Base-by-base conservation (phyloP, 306 rosid genomes). In the Clitoria ternatea region DNA sequence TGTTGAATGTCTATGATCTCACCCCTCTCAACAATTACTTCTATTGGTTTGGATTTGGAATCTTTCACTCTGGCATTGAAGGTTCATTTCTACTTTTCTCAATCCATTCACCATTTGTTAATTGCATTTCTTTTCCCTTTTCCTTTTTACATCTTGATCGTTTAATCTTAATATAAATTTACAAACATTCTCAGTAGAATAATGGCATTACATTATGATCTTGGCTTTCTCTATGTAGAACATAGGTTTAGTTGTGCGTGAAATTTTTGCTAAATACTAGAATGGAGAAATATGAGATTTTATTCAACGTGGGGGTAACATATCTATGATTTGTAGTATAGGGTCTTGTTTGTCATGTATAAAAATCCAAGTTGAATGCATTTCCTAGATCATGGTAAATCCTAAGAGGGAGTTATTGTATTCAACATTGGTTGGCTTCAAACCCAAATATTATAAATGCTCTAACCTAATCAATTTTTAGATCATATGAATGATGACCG, bases 61-160 rank as follows among this genome's bases (percentile, higher is more conserved):
- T 88, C 62, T 92, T 85, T 36, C 98, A 92, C 80, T 90, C 98
- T 3, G 98, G 96, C 47, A 86, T 92, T 82, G 90, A 92, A 92
- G 98, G 98, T 90, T 70, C 2, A 57, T 15, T 42, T 63, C 33
- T 3, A 18, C 4, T 6, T n/a, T 20, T 10, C 11, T 9, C 43
- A 11, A 0, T 17, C 4, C 5, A 12, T 43, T 43, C 4, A 4
- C 14, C 40, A 2, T 24, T 77, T 2, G 1, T n/a, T 37, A 22
- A 47, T 56, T 47, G 7, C 40, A 10, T 24, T 2, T 61, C 13
- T 14, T 6, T 12, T 54, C 9, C 35, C 6, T 17, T 45, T 19
- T 10, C 12, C 53, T 4, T 42, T 42, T 7, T 19, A 42, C 14
- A 42, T 4, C 48, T n/a, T n/a, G n/a, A n/a, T n/a, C n/a, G n/a